Base-by-base conservation (phyloP, 2,329 filamentous ascomycete genomes). In the Calonectria henricotiae region DNA sequence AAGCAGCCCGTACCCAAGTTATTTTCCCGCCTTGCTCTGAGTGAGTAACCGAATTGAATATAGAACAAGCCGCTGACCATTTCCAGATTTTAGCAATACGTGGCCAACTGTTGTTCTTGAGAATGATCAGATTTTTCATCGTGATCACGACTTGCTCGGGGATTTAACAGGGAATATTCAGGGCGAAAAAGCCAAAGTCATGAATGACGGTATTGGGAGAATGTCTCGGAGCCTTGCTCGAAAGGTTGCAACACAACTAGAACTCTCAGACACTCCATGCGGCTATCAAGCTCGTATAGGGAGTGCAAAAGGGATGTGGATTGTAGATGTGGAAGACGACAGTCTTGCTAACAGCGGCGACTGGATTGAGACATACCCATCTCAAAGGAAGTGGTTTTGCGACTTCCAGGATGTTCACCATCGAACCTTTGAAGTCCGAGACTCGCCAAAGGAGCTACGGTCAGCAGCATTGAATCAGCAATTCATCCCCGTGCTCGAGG, bases 261-360 rank as follows among this genome's bases (percentile, higher is more conserved):
- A 86, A 0, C 80, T 92, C 0, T 74, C 78, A 0, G 85, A 88
- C n/a, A 78, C 89, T 0, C 92, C 92, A 0, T 88, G 89, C 39
- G 91, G 87, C 0, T 90, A 92, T 54, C 93, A 96, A 79, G 93
- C 85, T 1, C 88, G 94, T 0, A 88, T 95, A 41, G 92, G 90
- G 11, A 89, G 91, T 20, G 92, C 92, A 0, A 96, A 96, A 79
- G 94, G 93, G 0, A 85, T 95, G 73, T 95, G 93, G 93, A 86
- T 92, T 55, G 80, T 92, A 5, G 90, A 92, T 73, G 83, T 85
- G 0, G 76, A 83, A 0, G 85, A 88, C 30, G 77, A 81, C 1
- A 74, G 72, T 0, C 80, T 80, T 0, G 81, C 82, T 0, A 82
- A 86, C 1, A 77, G 83, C 0, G 51, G 12, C 3, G 81, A 90